Conservation (phyloP, 1,139 yeast genomes). For the Magnusiomyces suaveolens region DNA sequence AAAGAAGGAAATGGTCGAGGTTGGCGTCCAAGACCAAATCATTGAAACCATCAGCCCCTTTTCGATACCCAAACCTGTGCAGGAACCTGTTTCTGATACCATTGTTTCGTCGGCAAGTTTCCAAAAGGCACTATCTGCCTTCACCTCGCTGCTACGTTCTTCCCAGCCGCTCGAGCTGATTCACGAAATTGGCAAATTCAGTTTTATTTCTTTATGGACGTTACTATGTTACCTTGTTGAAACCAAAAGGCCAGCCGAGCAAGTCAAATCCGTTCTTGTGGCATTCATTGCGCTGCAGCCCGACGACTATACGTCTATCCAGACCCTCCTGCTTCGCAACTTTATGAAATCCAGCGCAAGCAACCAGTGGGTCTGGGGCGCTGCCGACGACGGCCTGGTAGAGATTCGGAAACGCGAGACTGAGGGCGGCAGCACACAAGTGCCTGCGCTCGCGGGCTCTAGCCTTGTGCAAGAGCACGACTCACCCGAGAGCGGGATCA, state of each 20-base stretch:
- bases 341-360: neutral
- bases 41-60: conserved; percentile 15
- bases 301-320: conserved; percentile 2
- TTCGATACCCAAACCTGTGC: neutral
- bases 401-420: conserved; percentile 36
- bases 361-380: neutral
- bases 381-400: neutral
- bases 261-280: neutral
- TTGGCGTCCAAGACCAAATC: conserved; percentile 41
- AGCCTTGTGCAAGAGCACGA: neutral
- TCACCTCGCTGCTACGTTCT: neutral
- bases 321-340: neutral
- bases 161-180: neutral
- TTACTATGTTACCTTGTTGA: neutral
- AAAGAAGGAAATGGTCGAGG: conserved; percentile 45
- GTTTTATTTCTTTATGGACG: conserved; percentile 1
- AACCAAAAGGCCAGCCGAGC: neutral
- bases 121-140: conserved; percentile 12
- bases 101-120: conserved; percentile 1
- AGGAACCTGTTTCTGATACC: no score
- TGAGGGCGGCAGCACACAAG: conserved; percentile 19
- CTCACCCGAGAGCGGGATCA: neutral
- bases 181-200: conserved; percentile 1
- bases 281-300: conserved; percentile 5
- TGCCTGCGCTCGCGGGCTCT: no score